Conservation (phyloP, 73 alveolate genomes). For the Symbiodinium natans region DNA sequence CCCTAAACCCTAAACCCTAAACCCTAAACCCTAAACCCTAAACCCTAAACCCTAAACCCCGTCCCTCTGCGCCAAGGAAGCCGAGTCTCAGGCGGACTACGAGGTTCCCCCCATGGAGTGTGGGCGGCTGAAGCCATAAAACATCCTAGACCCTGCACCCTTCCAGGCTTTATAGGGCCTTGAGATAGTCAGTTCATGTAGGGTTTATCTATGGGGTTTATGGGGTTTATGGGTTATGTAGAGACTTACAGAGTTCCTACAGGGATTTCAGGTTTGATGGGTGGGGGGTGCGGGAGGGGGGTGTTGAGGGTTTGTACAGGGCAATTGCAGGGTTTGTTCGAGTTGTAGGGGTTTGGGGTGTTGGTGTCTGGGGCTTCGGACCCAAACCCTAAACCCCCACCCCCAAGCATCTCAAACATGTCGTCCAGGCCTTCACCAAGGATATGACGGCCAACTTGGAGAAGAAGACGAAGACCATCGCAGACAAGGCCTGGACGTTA, state of each 20-base stretch:
- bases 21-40: too few species aligned
- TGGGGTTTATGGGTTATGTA: too few species aligned
- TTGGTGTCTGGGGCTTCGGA: neutral
- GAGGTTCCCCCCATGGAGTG: neutral
- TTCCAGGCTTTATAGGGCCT: neutral
- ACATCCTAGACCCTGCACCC: neutral
- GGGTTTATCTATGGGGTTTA: neutral
- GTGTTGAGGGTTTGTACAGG: neutral
- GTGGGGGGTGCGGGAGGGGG: too few species aligned
- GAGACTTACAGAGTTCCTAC: too few species aligned
- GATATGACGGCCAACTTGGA: slow-evolving; percentile 35
- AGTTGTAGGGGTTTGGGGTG: neutral
- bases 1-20: too few species aligned
- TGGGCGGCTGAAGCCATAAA: neutral
- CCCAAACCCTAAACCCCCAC: neutral
- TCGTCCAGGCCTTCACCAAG: slow-evolving; percentile 48
- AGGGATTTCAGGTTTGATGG: too few species aligned
- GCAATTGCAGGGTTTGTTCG: neutral
- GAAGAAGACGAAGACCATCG: slow-evolving; percentile 73
- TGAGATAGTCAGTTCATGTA: too few species aligned
- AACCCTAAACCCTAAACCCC: too few species aligned
- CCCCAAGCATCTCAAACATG: neutral
- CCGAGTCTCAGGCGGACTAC: slow-evolving; percentile 53
- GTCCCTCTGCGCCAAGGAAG: neutral
- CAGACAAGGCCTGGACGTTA: slow-evolving; percentile 17